Evolutionary conservation across 2,329 filamentous ascomycete species (phyloP).

Genomic region (Dothideomycetes sp.): DNA sequence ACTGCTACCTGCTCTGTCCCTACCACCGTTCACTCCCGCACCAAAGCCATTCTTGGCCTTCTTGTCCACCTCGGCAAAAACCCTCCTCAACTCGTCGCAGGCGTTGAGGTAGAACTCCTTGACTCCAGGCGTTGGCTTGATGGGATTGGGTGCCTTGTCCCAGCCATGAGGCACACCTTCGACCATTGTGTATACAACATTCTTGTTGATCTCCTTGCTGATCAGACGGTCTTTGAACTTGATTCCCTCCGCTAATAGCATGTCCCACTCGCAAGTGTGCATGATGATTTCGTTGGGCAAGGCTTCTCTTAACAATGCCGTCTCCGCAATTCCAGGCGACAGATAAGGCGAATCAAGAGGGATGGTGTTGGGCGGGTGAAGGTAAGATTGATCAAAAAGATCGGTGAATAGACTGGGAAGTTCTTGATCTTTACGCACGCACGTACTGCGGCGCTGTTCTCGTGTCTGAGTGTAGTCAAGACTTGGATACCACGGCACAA

Average conservation of each 20-base stretch:
- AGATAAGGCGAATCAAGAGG: conserved; percentile 47
- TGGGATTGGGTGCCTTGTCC: conserved; percentile 55
- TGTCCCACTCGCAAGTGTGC: conserved; percentile 56
- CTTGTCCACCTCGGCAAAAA: conserved; percentile 19
- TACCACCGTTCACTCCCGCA: neutral
- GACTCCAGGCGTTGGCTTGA: conserved; percentile 40
- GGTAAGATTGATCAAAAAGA: conserved; percentile 41
- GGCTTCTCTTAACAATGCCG: conserved; percentile 39
- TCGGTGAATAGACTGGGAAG: conserved; percentile 40
- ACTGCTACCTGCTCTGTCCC: neutral
- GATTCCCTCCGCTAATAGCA: conserved; percentile 52
- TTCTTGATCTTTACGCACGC: conserved; percentile 40
- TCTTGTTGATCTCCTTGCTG: conserved; percentile 30
- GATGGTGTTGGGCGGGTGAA: conserved; percentile 30
- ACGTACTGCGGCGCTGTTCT: conserved; percentile 45
- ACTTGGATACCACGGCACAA: conserved; percentile 52
- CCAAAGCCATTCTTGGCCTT: conserved; percentile 1
- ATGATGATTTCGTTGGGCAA: conserved; percentile 49
- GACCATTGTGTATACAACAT: conserved; percentile 48
- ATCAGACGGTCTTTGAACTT: conserved; percentile 48
- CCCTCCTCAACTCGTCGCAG: conserved; percentile 38
- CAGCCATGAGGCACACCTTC: conserved; percentile 51
- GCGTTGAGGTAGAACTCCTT: conserved; percentile 44
- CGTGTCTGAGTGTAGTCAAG: conserved; percentile 52
- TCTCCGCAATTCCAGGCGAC: conserved; percentile 45